Base-by-base conservation (phyloP, 768 basidiomycete species). In the Dentipellis fragilis region DNA sequence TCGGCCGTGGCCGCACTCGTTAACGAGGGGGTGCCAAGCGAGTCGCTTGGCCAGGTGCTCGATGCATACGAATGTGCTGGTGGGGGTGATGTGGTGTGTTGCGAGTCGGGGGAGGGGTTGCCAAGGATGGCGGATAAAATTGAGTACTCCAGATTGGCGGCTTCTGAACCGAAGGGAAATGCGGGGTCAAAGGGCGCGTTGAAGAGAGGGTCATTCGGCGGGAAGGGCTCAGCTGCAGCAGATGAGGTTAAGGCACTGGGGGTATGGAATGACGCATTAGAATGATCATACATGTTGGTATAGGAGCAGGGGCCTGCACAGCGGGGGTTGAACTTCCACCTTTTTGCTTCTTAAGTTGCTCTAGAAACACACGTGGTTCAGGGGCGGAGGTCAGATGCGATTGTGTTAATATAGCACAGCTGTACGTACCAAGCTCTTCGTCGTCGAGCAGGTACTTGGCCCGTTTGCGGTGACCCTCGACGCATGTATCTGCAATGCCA, bases 391-490 rank as follows among this genome's bases (percentile, higher is more conserved):
- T 21, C 51, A 17, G 19, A 11, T 9, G 6, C 12, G 16, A 70
- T 22, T 58, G 64, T 56, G 46, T 49, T 40, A 58, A 63, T 50
- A 50, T 29, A 29, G 29, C 29, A 29, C 29, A 63, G 38, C 38
- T 19, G 45, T 47, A 36, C 48, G 56, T 67, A 90, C 93, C 88
- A 55, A 94, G 84, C 68, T 98, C 94, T 48, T 90, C 89, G 42
- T 94, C 91, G 68, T 95, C 92, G 55, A 95, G 75, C 14, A 99
- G 80, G 69, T 98, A 99, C 66, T 98, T 97, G 10, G 96, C 95
- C 72, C 97, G 97, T 72, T 99, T 99, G 64, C 96, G 83, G 60
- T 89, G 87, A 1, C 96, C 96, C 66, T 99, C 96, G 16, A 88
- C 85, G 65, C 96, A 99, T 54, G 82, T 85, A 53, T 81, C 80